Base-by-base conservation (phyloP, 257 asterid species). In the Cruciata laevipes region DNA sequence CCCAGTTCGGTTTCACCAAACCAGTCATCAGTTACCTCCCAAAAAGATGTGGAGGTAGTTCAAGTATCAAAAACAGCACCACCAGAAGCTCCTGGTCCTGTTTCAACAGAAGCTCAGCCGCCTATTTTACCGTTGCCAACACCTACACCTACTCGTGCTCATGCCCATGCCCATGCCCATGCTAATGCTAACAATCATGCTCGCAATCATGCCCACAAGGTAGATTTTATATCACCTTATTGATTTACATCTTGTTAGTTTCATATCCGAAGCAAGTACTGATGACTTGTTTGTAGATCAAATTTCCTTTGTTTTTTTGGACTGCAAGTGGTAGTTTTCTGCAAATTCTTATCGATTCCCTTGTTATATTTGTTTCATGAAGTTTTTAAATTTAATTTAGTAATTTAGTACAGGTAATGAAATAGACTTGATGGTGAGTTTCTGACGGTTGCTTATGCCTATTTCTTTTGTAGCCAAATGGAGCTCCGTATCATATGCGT, bases 1-100 rank as follows among this genome's bases (percentile, higher is more conserved):
- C 81, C 88, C 73, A 30, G 85, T 73, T 68, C 82, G 24, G 81
- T 75, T 73, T 72, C 89, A 35, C 70, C 84, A 27, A 66, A 75
- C 70, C 92, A 86, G 68, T 69, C 80, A 38, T 72, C 77, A 38
- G 91, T 80, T 75, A 79, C 89, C 56, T 60, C 80, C 20, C 97
- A 94, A 68, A 88, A 87, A 69, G 99, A 94, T 69, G 97, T 90
- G 62, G 96, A 94, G 77, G 95, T 88, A 67, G 95, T 86, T 73
- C 84, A 85, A 80, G 95, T 84, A 70, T 79, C 88, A 62, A 80
- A 89, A 3, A 72, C 83, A 66, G 67, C 69, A 61, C 66, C 86
- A 44, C 58, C 89, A 63, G 97, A 83, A 67, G 71, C 78, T 6
- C 77, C 82, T 30, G 85, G 69, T 47, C 76, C 91, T 0, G 74